A percentile compares a stretch with the other conserved stretches of the same genome.
Conservation (phyloP, 768 basidiomycete genomes). For the Sporobolomyces roseus region DNA sequence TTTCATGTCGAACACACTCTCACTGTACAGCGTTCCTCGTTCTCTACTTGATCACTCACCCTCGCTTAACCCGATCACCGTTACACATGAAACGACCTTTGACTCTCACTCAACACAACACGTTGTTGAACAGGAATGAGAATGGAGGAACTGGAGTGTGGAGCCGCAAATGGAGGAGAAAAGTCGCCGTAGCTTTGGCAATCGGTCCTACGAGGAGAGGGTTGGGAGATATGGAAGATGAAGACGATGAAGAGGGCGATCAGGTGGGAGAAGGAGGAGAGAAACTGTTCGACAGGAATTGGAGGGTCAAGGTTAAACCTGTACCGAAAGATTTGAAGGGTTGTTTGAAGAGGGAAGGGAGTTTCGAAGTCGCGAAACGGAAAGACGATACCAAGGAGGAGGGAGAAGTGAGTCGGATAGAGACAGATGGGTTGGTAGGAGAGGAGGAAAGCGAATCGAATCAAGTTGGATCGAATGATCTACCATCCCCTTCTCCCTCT, state of each 20-base stretch:
- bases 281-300: not conserved
- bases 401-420: too few species aligned
- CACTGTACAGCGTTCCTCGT: constrained; percentile 3
- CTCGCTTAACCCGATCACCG: not conserved
- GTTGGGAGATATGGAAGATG: constrained; percentile 5
- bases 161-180: constrained; percentile 5
- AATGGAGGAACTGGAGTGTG: constrained; percentile 29
- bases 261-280: not conserved
- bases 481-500: not conserved
- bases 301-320: not conserved
- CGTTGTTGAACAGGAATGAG: constrained; percentile 25
- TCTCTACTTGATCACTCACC: constrained; percentile 9
- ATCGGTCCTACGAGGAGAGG: not conserved
- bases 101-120: constrained; percentile 29
- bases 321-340: constrained; percentile 17
- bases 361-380: not conserved
- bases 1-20: not conserved
- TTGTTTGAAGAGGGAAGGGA: constrained; percentile 3
- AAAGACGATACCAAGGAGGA: too few species aligned
- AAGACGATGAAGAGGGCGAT: not conserved
- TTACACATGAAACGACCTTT: constrained; percentile 12
- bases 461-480: too few species aligned
- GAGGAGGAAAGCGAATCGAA: too few species aligned
- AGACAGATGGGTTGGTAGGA: too few species aligned
- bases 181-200: not conserved